phyloP scores from a whole-genome alignment of 2,329 filamentous ascomycete genomes.

The Incumbomyces delicatus region DNA sequence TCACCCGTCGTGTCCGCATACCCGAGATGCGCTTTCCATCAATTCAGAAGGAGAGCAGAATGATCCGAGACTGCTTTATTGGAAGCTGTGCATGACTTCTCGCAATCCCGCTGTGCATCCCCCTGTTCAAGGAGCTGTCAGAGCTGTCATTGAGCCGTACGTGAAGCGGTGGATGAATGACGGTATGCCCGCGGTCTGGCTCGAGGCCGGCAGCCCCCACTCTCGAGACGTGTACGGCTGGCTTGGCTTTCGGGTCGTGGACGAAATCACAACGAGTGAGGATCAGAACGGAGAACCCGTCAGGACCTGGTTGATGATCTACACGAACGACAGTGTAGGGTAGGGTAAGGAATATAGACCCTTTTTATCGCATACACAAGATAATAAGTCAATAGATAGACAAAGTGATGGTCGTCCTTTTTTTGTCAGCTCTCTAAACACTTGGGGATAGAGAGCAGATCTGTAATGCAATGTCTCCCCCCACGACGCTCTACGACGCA shows the following conservation, averaged over 20 bases:
- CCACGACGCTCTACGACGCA: constrained; percentile 4
- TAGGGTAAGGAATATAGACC: no score
- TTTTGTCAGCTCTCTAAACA: not conserved
- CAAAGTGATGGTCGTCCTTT: no score
- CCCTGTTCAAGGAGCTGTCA: constrained; percentile 12
- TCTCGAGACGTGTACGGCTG: constrained; percentile 15
- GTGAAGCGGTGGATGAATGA: constrained; percentile 12
- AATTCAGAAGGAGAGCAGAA: not conserved
- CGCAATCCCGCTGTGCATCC: not conserved
- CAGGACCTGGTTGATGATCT: constrained; percentile 4
- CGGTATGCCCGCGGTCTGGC: constrained; percentile 13
- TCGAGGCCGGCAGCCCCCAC: constrained; percentile 13
- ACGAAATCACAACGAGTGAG: constrained; percentile 1
- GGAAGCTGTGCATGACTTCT: not conserved
- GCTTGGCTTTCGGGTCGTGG: constrained; percentile 15
- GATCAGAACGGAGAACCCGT: not conserved
- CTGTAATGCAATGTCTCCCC: not conserved
- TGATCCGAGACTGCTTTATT: not conserved
- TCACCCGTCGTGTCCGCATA: not conserved
- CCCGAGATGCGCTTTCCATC: not conserved
- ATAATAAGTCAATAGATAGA: no score
- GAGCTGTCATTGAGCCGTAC: constrained; percentile 14
- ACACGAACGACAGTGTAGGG: not conserved
- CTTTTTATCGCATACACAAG: no score
- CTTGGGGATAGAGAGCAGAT: not conserved